Conservation (phyloP, 1,139 yeast species). For the Magnusiomyces suaveolens region DNA sequence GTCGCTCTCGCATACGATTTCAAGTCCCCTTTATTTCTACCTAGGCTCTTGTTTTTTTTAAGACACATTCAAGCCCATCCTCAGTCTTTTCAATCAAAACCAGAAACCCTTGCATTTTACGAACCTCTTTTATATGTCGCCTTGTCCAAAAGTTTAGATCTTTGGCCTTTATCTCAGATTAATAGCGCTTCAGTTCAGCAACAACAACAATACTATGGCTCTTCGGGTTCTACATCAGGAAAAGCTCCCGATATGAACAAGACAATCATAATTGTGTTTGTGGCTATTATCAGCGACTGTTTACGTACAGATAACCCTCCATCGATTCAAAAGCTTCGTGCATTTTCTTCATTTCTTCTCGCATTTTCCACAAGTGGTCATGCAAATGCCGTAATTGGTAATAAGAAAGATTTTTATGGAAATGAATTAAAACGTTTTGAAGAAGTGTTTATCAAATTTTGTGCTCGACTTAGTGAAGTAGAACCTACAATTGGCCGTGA, state of each 20-base stretch:
- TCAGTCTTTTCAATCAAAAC: background rate
- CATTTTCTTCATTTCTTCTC: slow-evolving; percentile 7
- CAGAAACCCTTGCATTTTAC: slow-evolving; percentile 5
- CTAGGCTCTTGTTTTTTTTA: slow-evolving; percentile 17
- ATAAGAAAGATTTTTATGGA: slow-evolving; percentile 6
- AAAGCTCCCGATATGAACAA: slow-evolving; percentile 5
- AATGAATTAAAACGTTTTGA: slow-evolving; percentile 9
- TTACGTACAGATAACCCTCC: background rate
- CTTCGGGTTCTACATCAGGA: background rate
- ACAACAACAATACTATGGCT: background rate
- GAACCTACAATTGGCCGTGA: slow-evolving; percentile 8
- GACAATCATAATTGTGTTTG: slow-evolving; percentile 4
- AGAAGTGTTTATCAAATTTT: slow-evolving; percentile 4
- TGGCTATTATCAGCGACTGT: slow-evolving; percentile 9
- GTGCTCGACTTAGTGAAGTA: background rate
- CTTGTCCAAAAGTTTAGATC: slow-evolving; percentile 9
- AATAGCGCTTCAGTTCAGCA: background rate
- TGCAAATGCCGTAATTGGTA: slow-evolving; percentile 5
- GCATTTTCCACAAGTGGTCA: slow-evolving; percentile 8
- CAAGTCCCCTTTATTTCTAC: slow-evolving; percentile 22
- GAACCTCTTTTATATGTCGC: slow-evolving; percentile 12
- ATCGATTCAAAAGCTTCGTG: slow-evolving; percentile 4
- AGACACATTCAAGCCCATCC: slow-evolving; percentile 6
- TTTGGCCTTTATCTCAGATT: slow-evolving; percentile 7
- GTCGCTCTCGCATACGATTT: slow-evolving; percentile 25